phyloP scores from a whole-genome alignment of 2,329 filamentous ascomycete genomes.

The Clonostachys rosea region DNA sequence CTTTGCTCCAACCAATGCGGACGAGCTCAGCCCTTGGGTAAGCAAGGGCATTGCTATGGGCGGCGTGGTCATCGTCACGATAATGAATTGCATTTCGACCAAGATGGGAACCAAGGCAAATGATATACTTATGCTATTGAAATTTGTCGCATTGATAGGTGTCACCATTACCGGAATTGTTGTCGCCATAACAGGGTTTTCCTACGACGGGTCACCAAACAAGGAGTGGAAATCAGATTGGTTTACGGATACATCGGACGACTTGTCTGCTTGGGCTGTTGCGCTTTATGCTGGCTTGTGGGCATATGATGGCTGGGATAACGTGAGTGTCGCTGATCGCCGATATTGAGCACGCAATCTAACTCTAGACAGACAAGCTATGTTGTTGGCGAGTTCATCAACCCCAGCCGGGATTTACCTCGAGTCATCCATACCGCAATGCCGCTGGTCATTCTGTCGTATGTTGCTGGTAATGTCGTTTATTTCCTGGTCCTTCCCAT shows the following conservation, averaged over 20 bases:
- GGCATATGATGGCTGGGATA: slow-evolving; percentile 99
- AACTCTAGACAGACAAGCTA: slow-evolving; percentile 73
- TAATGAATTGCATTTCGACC: slow-evolving; percentile 88
- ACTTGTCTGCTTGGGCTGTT: slow-evolving; percentile 84
- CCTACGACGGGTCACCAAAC: slow-evolving; percentile 69
- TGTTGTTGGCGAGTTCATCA: slow-evolving; percentile 93
- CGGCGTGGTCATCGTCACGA: slow-evolving; percentile 71
- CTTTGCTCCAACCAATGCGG: slow-evolving; percentile 79
- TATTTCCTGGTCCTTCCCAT: slow-evolving; percentile 93
- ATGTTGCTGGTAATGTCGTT: slow-evolving; percentile 84
- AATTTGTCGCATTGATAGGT: slow-evolving; percentile 83
- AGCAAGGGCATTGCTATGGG: slow-evolving; percentile 82
- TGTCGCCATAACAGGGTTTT: slow-evolving; percentile 81
- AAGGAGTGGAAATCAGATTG: slow-evolving; percentile 85
- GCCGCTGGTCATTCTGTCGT: slow-evolving; percentile 86
- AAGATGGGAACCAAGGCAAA: slow-evolving; percentile 81
- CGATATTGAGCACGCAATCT: slow-evolving; percentile 10
- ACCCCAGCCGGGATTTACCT: slow-evolving; percentile 83
- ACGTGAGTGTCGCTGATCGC: slow-evolving; percentile 51
- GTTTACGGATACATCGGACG: slow-evolving; percentile 81
- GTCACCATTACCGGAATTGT: slow-evolving; percentile 86
- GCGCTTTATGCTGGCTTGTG: slow-evolving; percentile 93
- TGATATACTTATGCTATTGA: slow-evolving; percentile 94
- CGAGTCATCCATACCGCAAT: slow-evolving; percentile 95
- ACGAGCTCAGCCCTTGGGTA: slow-evolving; percentile 78